These are phyloP conservation scores for Ophiostoma pallidulum DNA, from an alignment of 2,329 filamentous ascomycete species.

Conservation along the genomic window DNA sequence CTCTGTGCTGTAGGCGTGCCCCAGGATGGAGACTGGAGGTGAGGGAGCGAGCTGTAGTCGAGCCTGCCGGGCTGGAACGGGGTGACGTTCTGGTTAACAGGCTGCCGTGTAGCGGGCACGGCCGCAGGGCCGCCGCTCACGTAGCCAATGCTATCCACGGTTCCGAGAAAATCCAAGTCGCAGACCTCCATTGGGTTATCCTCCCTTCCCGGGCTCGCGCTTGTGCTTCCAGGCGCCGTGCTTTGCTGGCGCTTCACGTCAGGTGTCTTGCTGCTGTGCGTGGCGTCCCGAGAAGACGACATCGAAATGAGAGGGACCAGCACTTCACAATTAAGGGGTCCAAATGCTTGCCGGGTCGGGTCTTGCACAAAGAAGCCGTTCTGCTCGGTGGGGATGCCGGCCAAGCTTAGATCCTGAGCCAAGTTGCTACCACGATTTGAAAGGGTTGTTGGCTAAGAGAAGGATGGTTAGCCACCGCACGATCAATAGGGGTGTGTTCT, in stretches of 20 bases:
- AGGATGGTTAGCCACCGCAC: no score
- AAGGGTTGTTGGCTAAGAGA: no score
- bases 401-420: no score
- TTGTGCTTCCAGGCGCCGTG: background rate
- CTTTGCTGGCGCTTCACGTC: background rate
- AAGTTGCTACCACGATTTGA: no score
- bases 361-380: background rate
- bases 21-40: constrained; percentile 56
- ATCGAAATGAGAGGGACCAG: background rate
- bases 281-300: background rate
- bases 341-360: background rate
- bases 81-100: constrained; percentile 18
- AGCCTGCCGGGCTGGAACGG: constrained; percentile 59
- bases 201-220: background rate
- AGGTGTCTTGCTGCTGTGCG: background rate
- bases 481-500: background rate
- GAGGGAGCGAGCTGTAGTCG: constrained; percentile 50
- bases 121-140: background rate
- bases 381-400: no score
- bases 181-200: background rate
- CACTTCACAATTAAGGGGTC: background rate
- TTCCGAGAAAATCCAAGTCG: background rate
- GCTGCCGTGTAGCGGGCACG: background rate
- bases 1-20: constrained; percentile 53
- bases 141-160: no score